phyloP scores from a whole-genome alignment of 2,329 filamentous ascomycete species.

The Rhinocladiella mackenziei region DNA sequence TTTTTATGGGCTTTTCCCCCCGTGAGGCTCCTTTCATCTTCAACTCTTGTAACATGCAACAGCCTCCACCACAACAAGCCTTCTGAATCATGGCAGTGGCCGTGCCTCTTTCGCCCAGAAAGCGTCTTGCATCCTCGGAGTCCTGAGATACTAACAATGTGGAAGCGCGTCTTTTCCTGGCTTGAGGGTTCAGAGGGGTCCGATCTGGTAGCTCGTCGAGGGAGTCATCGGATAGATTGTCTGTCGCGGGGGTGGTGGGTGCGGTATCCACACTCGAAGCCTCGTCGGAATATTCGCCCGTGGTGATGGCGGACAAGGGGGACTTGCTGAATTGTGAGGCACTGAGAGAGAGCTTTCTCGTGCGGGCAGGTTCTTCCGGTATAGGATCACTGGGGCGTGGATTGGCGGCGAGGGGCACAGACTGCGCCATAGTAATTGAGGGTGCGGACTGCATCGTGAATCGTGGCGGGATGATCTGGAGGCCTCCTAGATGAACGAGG shows the following conservation, averaged over 20 bases:
- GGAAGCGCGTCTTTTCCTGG: slow-evolving; percentile 42
- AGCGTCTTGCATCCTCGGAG: slow-evolving; percentile 54
- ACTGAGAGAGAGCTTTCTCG: slow-evolving; percentile 38
- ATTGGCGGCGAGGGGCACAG: slow-evolving; percentile 34
- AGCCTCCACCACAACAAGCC: slow-evolving; percentile 62
- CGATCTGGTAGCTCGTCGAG: slow-evolving; percentile 26
- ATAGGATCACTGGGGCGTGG: slow-evolving; percentile 48
- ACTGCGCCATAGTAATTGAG: slow-evolving; percentile 13
- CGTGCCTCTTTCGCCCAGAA: slow-evolving; percentile 52
- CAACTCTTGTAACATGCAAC: slow-evolving; percentile 57
- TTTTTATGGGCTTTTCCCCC: slow-evolving; percentile 46
- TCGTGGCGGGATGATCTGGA: background rate
- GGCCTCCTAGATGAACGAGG: slow-evolving; percentile 1
- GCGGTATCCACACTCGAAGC: slow-evolving; percentile 37
- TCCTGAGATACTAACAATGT: slow-evolving; percentile 54
- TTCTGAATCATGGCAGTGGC: slow-evolving; percentile 57
- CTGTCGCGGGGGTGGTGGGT: slow-evolving; percentile 41
- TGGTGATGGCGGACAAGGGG: slow-evolving; percentile 33
- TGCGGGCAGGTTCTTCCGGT: slow-evolving; percentile 44
- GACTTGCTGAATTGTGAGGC: slow-evolving; percentile 34
- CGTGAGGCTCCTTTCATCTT: slow-evolving; percentile 45
- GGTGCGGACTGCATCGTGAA: slow-evolving; percentile 8
- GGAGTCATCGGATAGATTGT: slow-evolving; percentile 36
- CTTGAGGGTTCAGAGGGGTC: slow-evolving; percentile 22
- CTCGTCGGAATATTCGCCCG: slow-evolving; percentile 33